Evolutionary conservation across 192 early-diverging fungal genomes (phyloP).

Genomic region (Chytriomyces confervae): DNA sequence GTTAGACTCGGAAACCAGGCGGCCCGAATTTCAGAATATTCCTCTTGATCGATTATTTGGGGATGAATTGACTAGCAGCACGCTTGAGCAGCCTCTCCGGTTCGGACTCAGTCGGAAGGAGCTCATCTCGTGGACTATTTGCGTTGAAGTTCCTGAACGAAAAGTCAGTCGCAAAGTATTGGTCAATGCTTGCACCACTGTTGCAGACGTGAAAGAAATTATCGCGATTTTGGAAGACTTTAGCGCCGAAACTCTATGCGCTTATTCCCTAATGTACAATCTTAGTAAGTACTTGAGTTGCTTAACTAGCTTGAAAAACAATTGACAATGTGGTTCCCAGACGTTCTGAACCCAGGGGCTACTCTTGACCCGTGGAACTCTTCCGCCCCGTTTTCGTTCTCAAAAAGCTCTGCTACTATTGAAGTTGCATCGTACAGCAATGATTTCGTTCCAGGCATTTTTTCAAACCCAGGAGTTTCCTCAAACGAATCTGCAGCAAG

Average conservation of each 20-base stretch:
- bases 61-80: no score
- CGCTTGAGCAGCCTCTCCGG: background rate
- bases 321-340: background rate
- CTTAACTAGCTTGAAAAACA: background rate
- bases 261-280: background rate
- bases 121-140: slow-evolving; percentile 7
- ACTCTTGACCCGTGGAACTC: background rate
- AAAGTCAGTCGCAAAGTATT: background rate
- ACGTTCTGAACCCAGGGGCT: background rate
- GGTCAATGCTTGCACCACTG: slow-evolving; percentile 5
- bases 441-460: background rate
- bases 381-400: background rate
- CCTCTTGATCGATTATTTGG: no score
- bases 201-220: slow-evolving; percentile 7
- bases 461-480: background rate
- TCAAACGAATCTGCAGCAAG: background rate
- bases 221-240: background rate
- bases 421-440: background rate
- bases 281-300: background rate
- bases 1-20: no score
- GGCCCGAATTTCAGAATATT: no score
- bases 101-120: slow-evolving; percentile 11
- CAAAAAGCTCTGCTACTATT: background rate
- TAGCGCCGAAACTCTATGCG: background rate
- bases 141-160: background rate